A percentile compares a stretch with the other conserved stretches of the same genome.
Evolutionary conservation across 257 asterid species (phyloP).

Genomic region (Solanum gracilifrons): DNA sequence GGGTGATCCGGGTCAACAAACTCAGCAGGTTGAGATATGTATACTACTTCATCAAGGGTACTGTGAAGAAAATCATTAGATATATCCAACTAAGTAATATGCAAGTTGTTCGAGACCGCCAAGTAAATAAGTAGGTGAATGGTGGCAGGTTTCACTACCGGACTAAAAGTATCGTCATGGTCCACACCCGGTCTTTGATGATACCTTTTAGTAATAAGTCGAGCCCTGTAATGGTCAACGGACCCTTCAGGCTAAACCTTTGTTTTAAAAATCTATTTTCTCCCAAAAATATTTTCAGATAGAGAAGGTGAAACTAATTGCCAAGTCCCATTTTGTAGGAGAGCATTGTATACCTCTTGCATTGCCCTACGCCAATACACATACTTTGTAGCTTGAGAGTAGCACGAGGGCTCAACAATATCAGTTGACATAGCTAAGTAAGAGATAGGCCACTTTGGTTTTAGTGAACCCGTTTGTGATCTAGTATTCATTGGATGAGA

Average conservation of each 20-base stretch:
- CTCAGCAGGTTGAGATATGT: not conserved
- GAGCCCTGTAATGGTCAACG: not conserved
- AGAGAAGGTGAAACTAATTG: not conserved
- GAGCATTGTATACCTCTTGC: not conserved
- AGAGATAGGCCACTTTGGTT: not conserved
- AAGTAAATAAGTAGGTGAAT: not conserved
- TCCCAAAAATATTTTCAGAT: too few species aligned
- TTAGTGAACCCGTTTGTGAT: not conserved
- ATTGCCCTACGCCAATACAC: not conserved
- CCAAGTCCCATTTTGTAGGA: not conserved
- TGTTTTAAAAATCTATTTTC: not conserved
- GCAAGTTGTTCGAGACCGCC: not conserved
- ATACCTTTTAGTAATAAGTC: not conserved
- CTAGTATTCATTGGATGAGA: not conserved
- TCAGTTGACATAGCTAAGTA: not conserved
- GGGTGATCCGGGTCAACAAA: not conserved
- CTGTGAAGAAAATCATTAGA: not conserved
- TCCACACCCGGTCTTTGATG: not conserved
- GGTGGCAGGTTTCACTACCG: not conserved
- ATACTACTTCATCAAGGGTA: not conserved
- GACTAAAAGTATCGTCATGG: not conserved
- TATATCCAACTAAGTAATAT: not conserved
- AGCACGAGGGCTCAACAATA: not conserved
- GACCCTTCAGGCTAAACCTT: not conserved
- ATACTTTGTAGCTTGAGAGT: not conserved